phyloP scores from a whole-genome alignment of 208 protist genomes.

The Acanthamoeba healyi region DNA sequence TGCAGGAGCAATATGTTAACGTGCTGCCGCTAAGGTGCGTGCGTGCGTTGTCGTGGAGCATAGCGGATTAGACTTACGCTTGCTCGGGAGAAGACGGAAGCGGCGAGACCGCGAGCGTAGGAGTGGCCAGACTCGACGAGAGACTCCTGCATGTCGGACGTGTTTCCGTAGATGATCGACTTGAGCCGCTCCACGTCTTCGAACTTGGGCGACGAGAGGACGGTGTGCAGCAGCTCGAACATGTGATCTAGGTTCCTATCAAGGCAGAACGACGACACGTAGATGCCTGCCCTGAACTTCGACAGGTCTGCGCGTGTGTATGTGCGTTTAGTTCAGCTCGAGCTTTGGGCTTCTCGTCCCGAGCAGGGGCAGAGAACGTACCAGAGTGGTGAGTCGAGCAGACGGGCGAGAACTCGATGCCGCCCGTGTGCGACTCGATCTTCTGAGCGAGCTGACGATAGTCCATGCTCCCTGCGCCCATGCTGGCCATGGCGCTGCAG shows the following conservation, averaged over 20 bases:
- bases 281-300: constrained; percentile 12
- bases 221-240: constrained; percentile 67
- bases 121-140: constrained; percentile 69
- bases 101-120: constrained; percentile 24
- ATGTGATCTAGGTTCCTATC: constrained; percentile 70
- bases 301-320: not conserved
- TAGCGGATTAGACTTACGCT: not conserved
- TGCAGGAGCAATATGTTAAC: not conserved
- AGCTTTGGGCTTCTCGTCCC: too few relatives aligned
- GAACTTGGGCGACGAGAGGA: constrained; percentile 36
- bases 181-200: constrained; percentile 71
- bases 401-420: constrained; percentile 67
- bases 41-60: not conserved
- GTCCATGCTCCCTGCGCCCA: constrained; percentile 72
- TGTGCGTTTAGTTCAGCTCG: too few relatives aligned
- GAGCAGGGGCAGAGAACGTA: not conserved
- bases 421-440: constrained; percentile 74
- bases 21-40: too few relatives aligned
- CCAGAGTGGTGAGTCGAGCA: constrained; percentile 33
- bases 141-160: constrained; percentile 72
- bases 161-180: constrained; percentile 65
- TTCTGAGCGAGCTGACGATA: constrained; percentile 67
- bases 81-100: constrained; percentile 63
- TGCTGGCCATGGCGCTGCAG: constrained; percentile 54
- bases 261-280: constrained; percentile 59